Percentiles rank a stretch among this genome's conserved stretches.
These are phyloP conservation scores for Incumbomyces delicatus DNA, from an alignment of 2,329 filamentous ascomycete species.

Conservation along the genomic window DNA sequence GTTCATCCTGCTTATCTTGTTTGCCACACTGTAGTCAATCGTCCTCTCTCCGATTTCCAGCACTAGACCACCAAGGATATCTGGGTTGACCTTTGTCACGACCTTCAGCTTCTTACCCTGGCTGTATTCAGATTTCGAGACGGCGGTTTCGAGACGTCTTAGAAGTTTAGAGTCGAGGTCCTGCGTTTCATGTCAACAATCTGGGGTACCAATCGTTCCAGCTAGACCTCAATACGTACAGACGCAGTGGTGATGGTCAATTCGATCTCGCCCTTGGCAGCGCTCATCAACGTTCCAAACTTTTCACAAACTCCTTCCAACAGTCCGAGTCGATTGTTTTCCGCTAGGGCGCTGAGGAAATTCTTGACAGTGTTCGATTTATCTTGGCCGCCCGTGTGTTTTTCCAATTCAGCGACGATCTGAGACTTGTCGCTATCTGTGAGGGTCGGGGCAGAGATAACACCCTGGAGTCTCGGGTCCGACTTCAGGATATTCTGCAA, in stretches of 20 bases:
- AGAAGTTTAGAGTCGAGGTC: conserved; percentile 81
- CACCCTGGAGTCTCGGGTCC: conserved; percentile 67
- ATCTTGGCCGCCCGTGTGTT: conserved; percentile 60
- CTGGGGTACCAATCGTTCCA: not conserved
- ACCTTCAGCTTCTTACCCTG: conserved; percentile 98
- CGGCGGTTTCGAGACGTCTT: conserved; percentile 72
- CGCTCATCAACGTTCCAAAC: conserved; percentile 79
- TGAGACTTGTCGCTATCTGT: conserved; percentile 67
- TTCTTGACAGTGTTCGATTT: conserved; percentile 82
- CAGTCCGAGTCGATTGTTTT: conserved; percentile 88
- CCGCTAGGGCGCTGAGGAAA: conserved; percentile 80
- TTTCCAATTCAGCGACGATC: conserved; percentile 80
- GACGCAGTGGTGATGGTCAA: conserved; percentile 81
- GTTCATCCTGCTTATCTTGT: conserved; percentile 97
- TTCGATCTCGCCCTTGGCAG: conserved; percentile 86
- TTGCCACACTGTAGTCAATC: conserved; percentile 91
- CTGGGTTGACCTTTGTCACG: conserved; percentile 86
- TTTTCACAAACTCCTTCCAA: conserved; percentile 76
- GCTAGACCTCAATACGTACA: conserved; percentile 44
- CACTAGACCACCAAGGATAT: conserved; percentile 85
- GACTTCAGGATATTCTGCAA: conserved; percentile 65
- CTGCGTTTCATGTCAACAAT: conserved; percentile 33
- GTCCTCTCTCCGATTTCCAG: conserved; percentile 97
- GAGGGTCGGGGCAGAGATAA: conserved; percentile 76
- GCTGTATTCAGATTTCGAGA: conserved; percentile 80